A percentile compares a stretch with the other conserved stretches of the same genome.
phyloP scores from a whole-genome alignment of 768 basidiomycete genomes.

The Cystofilobasidium ferigula region DNA sequence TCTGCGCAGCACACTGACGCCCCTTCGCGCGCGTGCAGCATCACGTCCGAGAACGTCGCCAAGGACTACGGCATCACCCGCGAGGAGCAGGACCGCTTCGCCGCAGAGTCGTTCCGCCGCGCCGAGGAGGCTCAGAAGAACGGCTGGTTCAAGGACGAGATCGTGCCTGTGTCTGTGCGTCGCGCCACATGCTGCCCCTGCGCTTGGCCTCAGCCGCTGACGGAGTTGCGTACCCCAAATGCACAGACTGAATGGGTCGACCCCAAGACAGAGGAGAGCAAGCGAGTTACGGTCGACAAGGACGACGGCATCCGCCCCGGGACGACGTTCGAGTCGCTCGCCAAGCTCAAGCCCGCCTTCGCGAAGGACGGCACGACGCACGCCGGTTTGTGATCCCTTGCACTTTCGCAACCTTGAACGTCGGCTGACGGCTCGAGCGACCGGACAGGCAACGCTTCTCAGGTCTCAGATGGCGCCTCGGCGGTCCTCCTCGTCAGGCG shows the following conservation, averaged over 20 bases:
- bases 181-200: not conserved
- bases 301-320: slow-evolving; percentile 84
- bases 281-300: slow-evolving; percentile 56
- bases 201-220: not conserved
- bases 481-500: slow-evolving; percentile 75
- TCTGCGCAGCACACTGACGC: no score
- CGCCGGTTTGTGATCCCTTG: slow-evolving; percentile 45
- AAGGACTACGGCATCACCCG: slow-evolving; percentile 63
- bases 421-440: not conserved
- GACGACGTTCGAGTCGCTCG: slow-evolving; percentile 63
- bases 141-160: slow-evolving; percentile 72
- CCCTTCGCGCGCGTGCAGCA: no score
- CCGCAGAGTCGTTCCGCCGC: slow-evolving; percentile 75
- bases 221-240: no score
- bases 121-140: slow-evolving; percentile 68
- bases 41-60: slow-evolving; percentile 49
- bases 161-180: slow-evolving; percentile 57
- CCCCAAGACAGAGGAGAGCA: slow-evolving; percentile 60
- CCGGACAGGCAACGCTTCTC: slow-evolving; percentile 62
- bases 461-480: slow-evolving; percentile 85
- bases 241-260: slow-evolving; percentile 50
- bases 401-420: no score
- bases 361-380: slow-evolving; percentile 59
- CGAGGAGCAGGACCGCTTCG: slow-evolving; percentile 68
- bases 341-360: slow-evolving; percentile 80